A percentile compares a stretch with the other conserved stretches of the same genome.
These are phyloP conservation scores for Lentinula guzmanii DNA, from an alignment of 768 basidiomycete genomes.

Conservation along the genomic window DNA sequence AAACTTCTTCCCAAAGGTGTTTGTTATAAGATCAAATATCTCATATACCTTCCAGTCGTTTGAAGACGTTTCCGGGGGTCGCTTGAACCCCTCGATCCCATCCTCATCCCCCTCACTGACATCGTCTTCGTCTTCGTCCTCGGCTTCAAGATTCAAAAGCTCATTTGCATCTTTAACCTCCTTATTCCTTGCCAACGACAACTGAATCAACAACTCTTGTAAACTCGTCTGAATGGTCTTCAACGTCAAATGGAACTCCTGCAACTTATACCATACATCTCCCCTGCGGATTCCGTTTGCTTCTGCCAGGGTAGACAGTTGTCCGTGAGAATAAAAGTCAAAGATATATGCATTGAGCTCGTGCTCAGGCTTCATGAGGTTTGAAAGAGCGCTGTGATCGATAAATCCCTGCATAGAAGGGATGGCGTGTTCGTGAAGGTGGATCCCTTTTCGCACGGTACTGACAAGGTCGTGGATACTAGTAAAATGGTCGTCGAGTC, in stretches of 20 bases:
- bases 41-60: conserved; percentile 53
- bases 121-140: conserved; percentile 17
- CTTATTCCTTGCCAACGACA: conserved; percentile 13
- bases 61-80: conserved; percentile 34
- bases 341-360: conserved; percentile 58
- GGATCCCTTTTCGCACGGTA: conserved; percentile 47
- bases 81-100: conserved; percentile 13
- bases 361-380: conserved; percentile 9
- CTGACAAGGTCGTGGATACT: conserved; percentile 45
- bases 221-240: conserved; percentile 43
- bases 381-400: conserved; percentile 17
- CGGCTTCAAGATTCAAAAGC: conserved; percentile 7
- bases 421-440: conserved; percentile 53
- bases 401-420: conserved; percentile 40
- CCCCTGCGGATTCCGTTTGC: conserved; percentile 58
- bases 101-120: conserved; percentile 6
- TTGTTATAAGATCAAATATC: conserved; percentile 16
- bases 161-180: conserved; percentile 16
- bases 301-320: conserved; percentile 34
- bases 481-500: conserved; percentile 50
- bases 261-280: conserved; percentile 59
- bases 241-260: conserved; percentile 52
- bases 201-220: conserved; percentile 35
- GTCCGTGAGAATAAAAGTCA: conserved; percentile 68
- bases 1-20: background rate